Conservation (phyloP, 441 rosid genomes). For the Corymbia citriodora region DNA sequence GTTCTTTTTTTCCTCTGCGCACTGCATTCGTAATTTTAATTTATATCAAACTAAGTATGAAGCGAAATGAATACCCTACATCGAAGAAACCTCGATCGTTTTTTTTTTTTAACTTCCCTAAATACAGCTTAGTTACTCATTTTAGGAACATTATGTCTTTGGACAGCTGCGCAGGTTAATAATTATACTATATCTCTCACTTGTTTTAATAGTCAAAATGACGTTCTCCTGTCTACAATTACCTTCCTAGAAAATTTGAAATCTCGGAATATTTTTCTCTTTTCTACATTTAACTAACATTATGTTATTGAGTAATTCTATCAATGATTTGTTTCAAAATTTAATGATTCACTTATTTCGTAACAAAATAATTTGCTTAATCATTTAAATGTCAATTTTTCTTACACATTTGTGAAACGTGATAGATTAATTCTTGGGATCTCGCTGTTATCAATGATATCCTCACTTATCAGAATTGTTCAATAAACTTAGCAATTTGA, state of each 20-base stretch:
- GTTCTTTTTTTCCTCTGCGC: not conserved
- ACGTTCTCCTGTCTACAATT: not conserved
- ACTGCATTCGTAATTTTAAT: not conserved
- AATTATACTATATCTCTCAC: not conserved
- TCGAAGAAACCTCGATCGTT: not conserved
- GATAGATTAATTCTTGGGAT: not conserved
- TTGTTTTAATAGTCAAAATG: not conserved
- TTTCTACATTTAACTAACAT: not conserved
- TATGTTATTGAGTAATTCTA: not conserved
- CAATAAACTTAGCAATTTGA: not conserved
- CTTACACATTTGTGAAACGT: not conserved
- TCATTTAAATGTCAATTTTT: not conserved
- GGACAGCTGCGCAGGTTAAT: not conserved
- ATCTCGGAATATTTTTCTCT: not conserved
- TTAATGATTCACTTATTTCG: not conserved
- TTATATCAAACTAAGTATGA: not conserved
- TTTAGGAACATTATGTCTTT: not conserved
- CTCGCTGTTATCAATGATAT: not conserved
- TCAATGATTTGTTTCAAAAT: not conserved
- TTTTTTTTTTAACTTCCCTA: not conserved
- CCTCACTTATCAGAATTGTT: not conserved
- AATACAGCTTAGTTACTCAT: not conserved
- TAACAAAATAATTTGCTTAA: not conserved
- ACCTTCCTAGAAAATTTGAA: not conserved
- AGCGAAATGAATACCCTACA: rapidly evolving